Base-by-base conservation (phyloP, 306 rosid species). In the Glycine latifolia region DNA sequence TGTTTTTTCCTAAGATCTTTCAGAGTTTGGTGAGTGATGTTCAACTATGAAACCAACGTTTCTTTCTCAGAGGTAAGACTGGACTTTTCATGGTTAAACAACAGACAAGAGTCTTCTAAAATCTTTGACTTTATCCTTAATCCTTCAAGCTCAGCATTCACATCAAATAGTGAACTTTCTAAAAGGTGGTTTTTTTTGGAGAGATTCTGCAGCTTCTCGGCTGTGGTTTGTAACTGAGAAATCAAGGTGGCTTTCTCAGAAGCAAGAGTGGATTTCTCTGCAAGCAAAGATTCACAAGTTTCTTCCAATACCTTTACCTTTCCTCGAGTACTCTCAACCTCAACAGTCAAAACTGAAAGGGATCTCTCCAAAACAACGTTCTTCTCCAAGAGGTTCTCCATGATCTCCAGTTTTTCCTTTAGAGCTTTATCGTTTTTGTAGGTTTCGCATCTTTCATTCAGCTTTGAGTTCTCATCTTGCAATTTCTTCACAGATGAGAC, bases 151-250 rank as follows among this genome's bases (percentile, higher is more conserved):
- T 96, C 99, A 37, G 87, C 84, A 82, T 92, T 93, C 68, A 90
- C 91, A 85, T 92, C 97, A 76, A 76, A 85, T 26, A 92, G 89
- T 65, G 98, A 93, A 86, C 81, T 94, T 81, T 94, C 98, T 79
- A 96, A 85, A 83, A 88, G 73, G 74, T 76, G 75, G 90, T 87
- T 92, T 75, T 87, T 91, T 80, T 78, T 88, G 6, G 89, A 87
- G 77, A 88, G 86, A 60, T 87, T 86, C 62, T 92, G 92, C 53
- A 93, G 78, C 79, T 88, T 88, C 79, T 87, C 88, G 9, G 88
- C 87, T 48, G 86, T 75, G 62, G 78, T 75, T 70, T 87, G 94
- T 81, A 96, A 86, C 79, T 89, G 97, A 76, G 87, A 89, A 80
- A 82, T 85, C 87, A 96, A 85, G 85, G 85, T 68, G 67, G 81